Conservation (phyloP, 2,329 filamentous ascomycete species). For the Xylariaceae sp. region DNA sequence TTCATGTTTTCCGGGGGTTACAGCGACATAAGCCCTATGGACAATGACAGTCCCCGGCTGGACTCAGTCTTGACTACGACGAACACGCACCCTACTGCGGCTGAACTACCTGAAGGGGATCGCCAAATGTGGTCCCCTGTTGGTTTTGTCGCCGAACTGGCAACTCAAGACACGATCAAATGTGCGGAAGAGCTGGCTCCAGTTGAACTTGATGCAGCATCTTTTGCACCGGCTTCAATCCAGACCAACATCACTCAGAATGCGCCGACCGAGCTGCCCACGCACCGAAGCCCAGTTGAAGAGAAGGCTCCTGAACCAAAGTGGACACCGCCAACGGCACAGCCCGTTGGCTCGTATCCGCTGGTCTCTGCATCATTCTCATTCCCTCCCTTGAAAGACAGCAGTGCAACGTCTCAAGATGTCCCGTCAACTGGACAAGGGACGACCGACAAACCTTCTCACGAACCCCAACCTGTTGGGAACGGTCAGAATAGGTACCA, state of each 20-base stretch:
- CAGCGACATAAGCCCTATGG: slow-evolving; percentile 44
- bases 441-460: slow-evolving; percentile 1
- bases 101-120: slow-evolving; percentile 21
- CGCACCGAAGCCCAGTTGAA: slow-evolving; percentile 19
- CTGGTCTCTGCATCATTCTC: slow-evolving; percentile 32
- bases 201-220: slow-evolving; percentile 30
- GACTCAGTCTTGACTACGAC: background rate
- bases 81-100: slow-evolving; percentile 3
- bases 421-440: background rate
- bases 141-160: slow-evolving; percentile 30
- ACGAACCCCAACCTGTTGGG: slow-evolving; percentile 1
- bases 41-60: slow-evolving; percentile 34
- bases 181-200: slow-evolving; percentile 34
- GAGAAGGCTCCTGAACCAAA: slow-evolving; percentile 12
- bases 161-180: slow-evolving; percentile 27
- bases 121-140: slow-evolving; percentile 22
- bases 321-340: slow-evolving; percentile 1
- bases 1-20: slow-evolving; percentile 52
- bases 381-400: slow-evolving; percentile 22
- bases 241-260: slow-evolving; percentile 15
- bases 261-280: slow-evolving; percentile 24
- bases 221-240: slow-evolving; percentile 9
- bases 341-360: slow-evolving; percentile 24
- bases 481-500: slow-evolving; percentile 19
- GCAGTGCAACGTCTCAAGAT: background rate